Evolutionary conservation across 345 rosid species (phyloP).

Genomic region (Carallia pectinifolia): DNA sequence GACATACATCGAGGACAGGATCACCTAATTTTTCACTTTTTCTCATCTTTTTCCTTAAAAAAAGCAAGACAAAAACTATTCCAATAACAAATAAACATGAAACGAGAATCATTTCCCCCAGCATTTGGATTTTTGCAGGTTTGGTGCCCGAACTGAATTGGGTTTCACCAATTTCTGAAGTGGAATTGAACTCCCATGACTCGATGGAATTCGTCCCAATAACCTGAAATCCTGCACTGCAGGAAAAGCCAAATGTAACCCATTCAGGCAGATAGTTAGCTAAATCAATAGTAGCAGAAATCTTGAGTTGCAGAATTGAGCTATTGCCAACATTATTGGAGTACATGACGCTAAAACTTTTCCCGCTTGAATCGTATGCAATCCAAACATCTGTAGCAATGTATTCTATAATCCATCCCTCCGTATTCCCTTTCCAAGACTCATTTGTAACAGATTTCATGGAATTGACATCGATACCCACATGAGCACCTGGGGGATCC

Average conservation of each 20-base stretch:
- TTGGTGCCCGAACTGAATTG: background rate
- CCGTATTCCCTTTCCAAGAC: background rate
- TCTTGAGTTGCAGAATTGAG: background rate
- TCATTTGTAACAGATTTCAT: conserved; percentile 9
- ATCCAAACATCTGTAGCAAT: conserved; percentile 22
- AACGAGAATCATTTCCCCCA: background rate
- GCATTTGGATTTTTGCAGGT: background rate
- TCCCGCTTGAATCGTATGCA: conserved; percentile 20
- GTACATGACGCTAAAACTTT: conserved; percentile 8
- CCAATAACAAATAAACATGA: background rate
- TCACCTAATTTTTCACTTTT: too few relatives aligned
- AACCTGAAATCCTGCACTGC: background rate
- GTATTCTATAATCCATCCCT: background rate
- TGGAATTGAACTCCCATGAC: background rate
- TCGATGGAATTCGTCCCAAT: conserved; percentile 6
- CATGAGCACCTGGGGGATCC: conserved; percentile 17
- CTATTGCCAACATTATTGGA: background rate
- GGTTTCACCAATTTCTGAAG: background rate
- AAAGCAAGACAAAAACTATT: background rate
- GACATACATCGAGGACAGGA: background rate
- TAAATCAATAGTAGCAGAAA: background rate
- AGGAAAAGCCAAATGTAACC: conserved; percentile 28
- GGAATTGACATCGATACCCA: conserved; percentile 22
- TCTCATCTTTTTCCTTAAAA: background rate
- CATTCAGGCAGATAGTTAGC: conserved; percentile 14